Percentiles rank a stretch among this genome's conserved stretches.
Evolutionary conservation across 805 yeast genomes (phyloP).

Genomic region (Wickerhamiella azymoides): DNA sequence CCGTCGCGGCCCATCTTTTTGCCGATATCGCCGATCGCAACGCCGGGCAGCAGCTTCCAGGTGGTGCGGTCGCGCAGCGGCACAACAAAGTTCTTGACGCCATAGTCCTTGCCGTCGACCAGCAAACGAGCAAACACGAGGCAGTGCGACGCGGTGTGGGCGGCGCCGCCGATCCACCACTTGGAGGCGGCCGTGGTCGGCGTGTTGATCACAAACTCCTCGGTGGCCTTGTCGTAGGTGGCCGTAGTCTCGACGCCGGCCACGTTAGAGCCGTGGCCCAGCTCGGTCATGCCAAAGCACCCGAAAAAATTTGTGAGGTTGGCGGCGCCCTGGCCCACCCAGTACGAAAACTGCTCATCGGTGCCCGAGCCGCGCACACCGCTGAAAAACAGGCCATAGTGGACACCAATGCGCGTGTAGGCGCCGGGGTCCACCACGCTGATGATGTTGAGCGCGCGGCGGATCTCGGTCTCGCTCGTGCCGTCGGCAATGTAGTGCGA

Average conservation of each 20-base stretch:
- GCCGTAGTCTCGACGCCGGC: slow-evolving; percentile 92
- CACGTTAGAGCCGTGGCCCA: slow-evolving; percentile 89
- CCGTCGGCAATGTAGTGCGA: slow-evolving; percentile 18
- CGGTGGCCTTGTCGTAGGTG: slow-evolving; percentile 48
- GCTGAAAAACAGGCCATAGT: slow-evolving; percentile 68
- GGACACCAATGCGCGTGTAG: slow-evolving; percentile 75
- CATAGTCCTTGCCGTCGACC: slow-evolving; percentile 73
- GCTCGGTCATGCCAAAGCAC: slow-evolving; percentile 86
- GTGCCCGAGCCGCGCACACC: slow-evolving; percentile 85
- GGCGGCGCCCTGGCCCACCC: slow-evolving; percentile 51
- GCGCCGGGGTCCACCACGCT: slow-evolving; percentile 52
- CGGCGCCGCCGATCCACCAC: slow-evolving; percentile 99
- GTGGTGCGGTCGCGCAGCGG: slow-evolving; percentile 61
- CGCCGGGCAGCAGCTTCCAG: slow-evolving; percentile 64
- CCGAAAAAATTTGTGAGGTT: slow-evolving; percentile 40
- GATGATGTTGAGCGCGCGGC: slow-evolving; percentile 19
- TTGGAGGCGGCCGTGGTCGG: slow-evolving; percentile 89
- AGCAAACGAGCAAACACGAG: slow-evolving; percentile 75
- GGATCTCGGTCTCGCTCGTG: slow-evolving; percentile 20
- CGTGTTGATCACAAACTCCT: slow-evolving; percentile 64
- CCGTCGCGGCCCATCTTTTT: slow-evolving; percentile 94
- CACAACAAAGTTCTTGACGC: slow-evolving; percentile 84
- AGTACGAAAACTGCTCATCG: slow-evolving; percentile 63
- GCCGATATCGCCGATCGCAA: slow-evolving; percentile 83
- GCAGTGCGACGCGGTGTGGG: slow-evolving; percentile 81